phyloP scores from a whole-genome alignment of 1,139 yeast genomes.

The Yamadazyma jaroonii region DNA sequence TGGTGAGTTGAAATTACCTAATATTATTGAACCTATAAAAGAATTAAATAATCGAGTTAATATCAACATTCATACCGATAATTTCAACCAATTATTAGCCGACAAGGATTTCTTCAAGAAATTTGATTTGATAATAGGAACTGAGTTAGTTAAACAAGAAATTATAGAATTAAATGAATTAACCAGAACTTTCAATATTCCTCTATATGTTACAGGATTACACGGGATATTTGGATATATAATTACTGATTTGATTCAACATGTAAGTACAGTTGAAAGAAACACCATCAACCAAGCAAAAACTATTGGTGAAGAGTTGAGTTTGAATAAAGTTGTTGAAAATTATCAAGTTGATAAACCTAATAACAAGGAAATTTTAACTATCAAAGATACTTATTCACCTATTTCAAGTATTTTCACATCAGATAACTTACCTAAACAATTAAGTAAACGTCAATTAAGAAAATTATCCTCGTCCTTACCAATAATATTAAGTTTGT shows the following conservation, averaged over 20 bases:
- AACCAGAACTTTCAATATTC: constrained; percentile 55
- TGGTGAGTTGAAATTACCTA: constrained; percentile 54
- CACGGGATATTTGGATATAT: constrained; percentile 85
- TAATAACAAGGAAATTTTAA: constrained; percentile 49
- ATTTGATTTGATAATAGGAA: constrained; percentile 74
- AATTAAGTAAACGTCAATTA: constrained; percentile 53
- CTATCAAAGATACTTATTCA: constrained; percentile 53
- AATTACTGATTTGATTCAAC: constrained; percentile 72
- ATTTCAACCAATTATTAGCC: constrained; percentile 24
- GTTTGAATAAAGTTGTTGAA: constrained; percentile 50
- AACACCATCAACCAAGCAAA: constrained; percentile 52
- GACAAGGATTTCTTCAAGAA: constrained; percentile 43
- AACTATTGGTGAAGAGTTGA: constrained; percentile 44
- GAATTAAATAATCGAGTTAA: constrained; percentile 79
- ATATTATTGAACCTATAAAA: constrained; percentile 52
- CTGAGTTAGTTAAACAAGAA: constrained; percentile 53
- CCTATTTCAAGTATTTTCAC: constrained; percentile 29
- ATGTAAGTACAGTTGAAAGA: constrained; percentile 42
- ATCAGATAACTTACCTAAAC: constrained; percentile 40
- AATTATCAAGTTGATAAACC: constrained; percentile 31
- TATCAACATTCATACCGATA: constrained; percentile 38
- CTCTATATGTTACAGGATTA: constrained; percentile 65
- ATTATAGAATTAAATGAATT: constrained; percentile 45
- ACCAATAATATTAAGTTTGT: constrained; percentile 59
- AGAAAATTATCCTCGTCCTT: constrained; percentile 58